Percentiles rank a stretch among this genome's conserved stretches.
These are phyloP conservation scores for Termitomyces sp. DNA, from an alignment of 768 basidiomycete species.

Conservation along the genomic window DNA sequence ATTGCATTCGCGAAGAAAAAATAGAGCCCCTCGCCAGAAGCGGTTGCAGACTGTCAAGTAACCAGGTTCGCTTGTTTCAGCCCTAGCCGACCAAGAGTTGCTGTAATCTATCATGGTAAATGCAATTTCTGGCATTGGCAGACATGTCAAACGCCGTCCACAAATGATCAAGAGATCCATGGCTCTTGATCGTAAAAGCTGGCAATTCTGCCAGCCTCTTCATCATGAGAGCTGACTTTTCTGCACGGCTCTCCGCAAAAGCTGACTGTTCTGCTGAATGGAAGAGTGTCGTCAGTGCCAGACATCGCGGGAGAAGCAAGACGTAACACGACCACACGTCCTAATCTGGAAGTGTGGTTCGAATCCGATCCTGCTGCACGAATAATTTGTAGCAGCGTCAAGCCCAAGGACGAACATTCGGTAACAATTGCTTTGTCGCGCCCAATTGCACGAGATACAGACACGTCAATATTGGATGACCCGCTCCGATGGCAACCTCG, in stretches of 20 bases:
- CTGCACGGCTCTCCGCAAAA: background rate
- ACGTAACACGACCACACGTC: conserved; percentile 8
- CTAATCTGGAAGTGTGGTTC: conserved; percentile 11
- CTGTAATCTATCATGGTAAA: background rate
- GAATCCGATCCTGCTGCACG: background rate
- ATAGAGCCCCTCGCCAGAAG: too few relatives aligned
- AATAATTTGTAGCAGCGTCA: conserved; percentile 9
- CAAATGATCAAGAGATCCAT: too few relatives aligned
- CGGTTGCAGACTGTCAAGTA: too few relatives aligned
- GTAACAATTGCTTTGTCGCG: background rate
- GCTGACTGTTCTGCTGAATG: background rate
- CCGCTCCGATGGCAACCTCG: conserved; percentile 47
- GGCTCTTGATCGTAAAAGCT: background rate
- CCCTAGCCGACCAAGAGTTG: background rate
- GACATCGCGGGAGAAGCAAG: conserved; percentile 3
- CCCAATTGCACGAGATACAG: background rate
- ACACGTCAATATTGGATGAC: conserved; percentile 16
- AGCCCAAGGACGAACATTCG: background rate
- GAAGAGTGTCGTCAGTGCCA: conserved; percentile 13
- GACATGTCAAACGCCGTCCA: background rate
- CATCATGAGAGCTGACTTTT: background rate
- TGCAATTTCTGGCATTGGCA: background rate
- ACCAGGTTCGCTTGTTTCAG: background rate
- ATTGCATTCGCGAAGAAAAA: too few relatives aligned
- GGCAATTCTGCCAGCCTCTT: background rate